These are phyloP conservation scores for Wilcoxina mikolae DNA, from an alignment of 495 filamentous ascomycete genomes.

Conservation along the genomic window DNA sequence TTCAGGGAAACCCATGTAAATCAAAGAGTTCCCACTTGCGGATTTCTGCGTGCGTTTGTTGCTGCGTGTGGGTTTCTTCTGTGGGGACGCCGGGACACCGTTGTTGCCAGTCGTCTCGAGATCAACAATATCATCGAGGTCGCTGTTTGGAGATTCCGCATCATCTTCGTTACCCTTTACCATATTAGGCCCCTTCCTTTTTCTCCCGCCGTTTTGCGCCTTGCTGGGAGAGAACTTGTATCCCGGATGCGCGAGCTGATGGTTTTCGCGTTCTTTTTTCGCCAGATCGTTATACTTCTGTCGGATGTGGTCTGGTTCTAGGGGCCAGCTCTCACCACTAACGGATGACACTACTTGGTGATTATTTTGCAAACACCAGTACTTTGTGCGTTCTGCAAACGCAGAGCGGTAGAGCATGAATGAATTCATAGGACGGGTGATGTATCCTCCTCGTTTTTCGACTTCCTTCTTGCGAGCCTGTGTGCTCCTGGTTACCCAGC, in stretches of 20 bases:
- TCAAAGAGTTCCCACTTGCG: not conserved
- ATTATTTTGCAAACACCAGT: slow-evolving; percentile 73
- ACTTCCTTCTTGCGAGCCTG: slow-evolving; percentile 54
- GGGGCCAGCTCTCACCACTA: slow-evolving; percentile 70
- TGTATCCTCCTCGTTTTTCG: slow-evolving; percentile 54
- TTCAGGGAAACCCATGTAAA: slow-evolving; percentile 19
- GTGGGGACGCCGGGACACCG: slow-evolving; percentile 3
- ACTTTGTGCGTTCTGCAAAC: slow-evolving; percentile 73
- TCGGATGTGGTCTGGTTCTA: slow-evolving; percentile 56
- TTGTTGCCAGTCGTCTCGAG: slow-evolving; percentile 2
- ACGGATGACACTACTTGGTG: slow-evolving; percentile 83
- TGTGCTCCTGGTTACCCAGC: slow-evolving; percentile 57
- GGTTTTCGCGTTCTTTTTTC: slow-evolving; percentile 68
- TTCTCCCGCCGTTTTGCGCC: slow-evolving; percentile 37
- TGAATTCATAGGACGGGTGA: slow-evolving; percentile 91
- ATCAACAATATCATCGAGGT: slow-evolving; percentile 23
- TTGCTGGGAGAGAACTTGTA: slow-evolving; percentile 94
- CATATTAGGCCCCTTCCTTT: slow-evolving; percentile 37
- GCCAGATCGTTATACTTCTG: slow-evolving; percentile 72
- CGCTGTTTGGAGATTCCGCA: slow-evolving; percentile 24
- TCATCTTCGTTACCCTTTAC: no score
- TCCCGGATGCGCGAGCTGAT: slow-evolving; percentile 69
- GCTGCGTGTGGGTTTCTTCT: slow-evolving; percentile 18
- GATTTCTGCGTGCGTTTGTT: slow-evolving; percentile 13
- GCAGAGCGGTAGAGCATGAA: slow-evolving; percentile 98